These are phyloP conservation scores for Collybia mongolica DNA, from an alignment of 768 basidiomycete genomes.

Conservation along the genomic window DNA sequence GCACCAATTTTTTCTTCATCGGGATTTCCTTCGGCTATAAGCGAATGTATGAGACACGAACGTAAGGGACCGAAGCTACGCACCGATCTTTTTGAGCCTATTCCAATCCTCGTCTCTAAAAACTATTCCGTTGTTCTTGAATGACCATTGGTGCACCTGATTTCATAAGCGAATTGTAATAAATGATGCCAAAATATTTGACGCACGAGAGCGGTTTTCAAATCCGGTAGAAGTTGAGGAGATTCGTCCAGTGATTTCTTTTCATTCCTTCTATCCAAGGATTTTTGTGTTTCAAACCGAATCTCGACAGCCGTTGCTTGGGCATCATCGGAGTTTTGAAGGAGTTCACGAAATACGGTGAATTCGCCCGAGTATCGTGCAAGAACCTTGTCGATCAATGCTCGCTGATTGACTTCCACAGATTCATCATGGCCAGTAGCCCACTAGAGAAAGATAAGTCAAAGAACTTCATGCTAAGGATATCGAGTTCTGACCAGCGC, in stretches of 20 bases:
- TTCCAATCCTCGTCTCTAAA: slow-evolving; percentile 90
- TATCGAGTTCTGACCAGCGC: background rate
- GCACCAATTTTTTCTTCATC: slow-evolving; percentile 95
- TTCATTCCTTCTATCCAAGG: slow-evolving; percentile 29
- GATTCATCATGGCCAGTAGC: slow-evolving; percentile 70
- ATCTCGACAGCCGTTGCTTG: slow-evolving; percentile 76
- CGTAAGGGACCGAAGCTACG: slow-evolving; percentile 9
- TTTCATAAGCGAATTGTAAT: background rate
- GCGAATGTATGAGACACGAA: background rate
- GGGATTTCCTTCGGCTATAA: slow-evolving; percentile 85
- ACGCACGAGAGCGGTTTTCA: slow-evolving; percentile 62
- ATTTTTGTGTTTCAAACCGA: slow-evolving; percentile 66
- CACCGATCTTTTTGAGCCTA: slow-evolving; percentile 86
- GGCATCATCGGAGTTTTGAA: slow-evolving; percentile 97
- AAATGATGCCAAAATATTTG: background rate
- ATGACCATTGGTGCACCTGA: slow-evolving; percentile 79
- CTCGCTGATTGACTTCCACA: slow-evolving; percentile 92
- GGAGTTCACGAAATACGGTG: slow-evolving; percentile 78
- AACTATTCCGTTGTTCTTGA: slow-evolving; percentile 82
- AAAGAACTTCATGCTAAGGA: background rate
- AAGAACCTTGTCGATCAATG: slow-evolving; percentile 96
- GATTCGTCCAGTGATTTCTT: slow-evolving; percentile 10
- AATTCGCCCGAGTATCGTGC: slow-evolving; percentile 95
- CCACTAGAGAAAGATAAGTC: slow-evolving; percentile 33
- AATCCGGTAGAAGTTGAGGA: slow-evolving; percentile 46